These are phyloP conservation scores for Paracoccidioides lutzii DNA, from an alignment of 2,329 filamentous ascomycete genomes.

Conservation along the genomic window DNA sequence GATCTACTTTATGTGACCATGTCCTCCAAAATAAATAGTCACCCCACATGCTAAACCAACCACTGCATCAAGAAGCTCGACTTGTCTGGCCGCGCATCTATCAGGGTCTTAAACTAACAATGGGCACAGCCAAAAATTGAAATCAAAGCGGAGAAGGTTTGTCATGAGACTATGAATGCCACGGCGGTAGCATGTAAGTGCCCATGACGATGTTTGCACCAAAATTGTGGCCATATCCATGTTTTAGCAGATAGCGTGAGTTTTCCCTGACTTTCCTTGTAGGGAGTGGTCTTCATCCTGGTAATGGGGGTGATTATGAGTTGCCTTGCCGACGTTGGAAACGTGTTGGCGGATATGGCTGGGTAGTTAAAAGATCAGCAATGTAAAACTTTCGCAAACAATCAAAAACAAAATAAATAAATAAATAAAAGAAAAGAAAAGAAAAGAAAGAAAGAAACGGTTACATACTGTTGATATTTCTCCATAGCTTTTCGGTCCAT, in stretches of 20 bases:
- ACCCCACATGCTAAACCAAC: neutral
- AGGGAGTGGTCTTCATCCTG: constrained; percentile 72
- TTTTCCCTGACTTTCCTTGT: constrained; percentile 83
- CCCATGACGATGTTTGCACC: neutral
- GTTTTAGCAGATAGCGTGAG: constrained; percentile 65
- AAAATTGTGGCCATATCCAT: neutral
- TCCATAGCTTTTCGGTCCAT: constrained; percentile 62
- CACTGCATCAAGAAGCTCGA: neutral
- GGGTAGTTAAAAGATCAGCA: constrained; percentile 1
- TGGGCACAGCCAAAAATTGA: neutral
- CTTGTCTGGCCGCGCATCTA: neutral
- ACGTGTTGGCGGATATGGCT: constrained; percentile 45
- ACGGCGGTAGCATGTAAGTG: neutral
- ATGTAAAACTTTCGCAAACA: no score
- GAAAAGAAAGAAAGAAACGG: neutral
- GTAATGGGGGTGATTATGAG: constrained; percentile 40
- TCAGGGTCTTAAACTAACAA: neutral
- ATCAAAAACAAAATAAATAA: neutral
- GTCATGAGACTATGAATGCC: no score
- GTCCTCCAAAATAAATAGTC: neutral
- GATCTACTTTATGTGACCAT: neutral
- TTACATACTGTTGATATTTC: constrained; percentile 51
- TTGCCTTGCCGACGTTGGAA: constrained; percentile 40
- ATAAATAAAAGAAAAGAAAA: neutral
- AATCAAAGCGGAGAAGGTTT: neutral